Conservation (phyloP, 495 filamentous ascomycete genomes). For the Thozetella sp. region DNA sequence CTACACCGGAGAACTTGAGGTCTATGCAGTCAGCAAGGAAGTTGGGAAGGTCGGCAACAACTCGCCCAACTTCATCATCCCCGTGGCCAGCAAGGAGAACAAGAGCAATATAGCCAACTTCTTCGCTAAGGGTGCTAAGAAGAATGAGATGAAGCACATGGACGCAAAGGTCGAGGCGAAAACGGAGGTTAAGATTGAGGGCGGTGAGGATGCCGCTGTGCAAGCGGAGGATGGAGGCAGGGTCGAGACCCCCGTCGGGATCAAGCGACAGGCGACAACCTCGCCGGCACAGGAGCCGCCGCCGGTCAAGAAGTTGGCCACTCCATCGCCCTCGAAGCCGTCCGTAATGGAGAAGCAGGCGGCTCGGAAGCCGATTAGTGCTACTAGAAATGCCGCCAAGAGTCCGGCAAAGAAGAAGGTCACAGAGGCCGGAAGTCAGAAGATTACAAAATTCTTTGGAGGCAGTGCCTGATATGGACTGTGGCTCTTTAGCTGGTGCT, state of each 20-base stretch:
- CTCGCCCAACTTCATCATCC: conserved; percentile 78
- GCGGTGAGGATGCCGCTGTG: conserved; percentile 23
- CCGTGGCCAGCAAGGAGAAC: conserved; percentile 79
- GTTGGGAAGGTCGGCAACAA: conserved; percentile 98
- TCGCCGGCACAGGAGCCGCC: conserved; percentile 36
- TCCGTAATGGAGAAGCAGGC: conserved; percentile 14
- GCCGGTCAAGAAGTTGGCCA: conserved; percentile 41
- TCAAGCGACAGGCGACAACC: conserved; percentile 61
- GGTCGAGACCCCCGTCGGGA: conserved; percentile 23
- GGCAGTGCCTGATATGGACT: conserved; percentile 42
- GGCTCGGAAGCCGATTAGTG: conserved; percentile 39
- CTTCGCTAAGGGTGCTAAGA: conserved; percentile 60
- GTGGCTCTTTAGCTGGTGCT: too few relatives aligned
- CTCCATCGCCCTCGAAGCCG: conserved; percentile 15
- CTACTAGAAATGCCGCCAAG: conserved; percentile 44
- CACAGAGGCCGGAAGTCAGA: conserved; percentile 67
- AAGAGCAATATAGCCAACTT: conserved; percentile 93
- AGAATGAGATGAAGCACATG: conserved; percentile 32
- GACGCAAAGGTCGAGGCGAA: conserved; percentile 21
- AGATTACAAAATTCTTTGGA: conserved; percentile 85
- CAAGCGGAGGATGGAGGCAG: conserved; percentile 16
- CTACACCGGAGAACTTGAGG: conserved; percentile 77
- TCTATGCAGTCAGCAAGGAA: conserved; percentile 83
- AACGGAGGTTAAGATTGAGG: conserved; percentile 9
- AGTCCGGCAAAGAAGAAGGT: conserved; percentile 31